Evolutionary conservation across 129 eudicot species (phyloP), one percentile per base, ranked within the genome.

Genomic region (Flaveria ramosissima): DNA sequence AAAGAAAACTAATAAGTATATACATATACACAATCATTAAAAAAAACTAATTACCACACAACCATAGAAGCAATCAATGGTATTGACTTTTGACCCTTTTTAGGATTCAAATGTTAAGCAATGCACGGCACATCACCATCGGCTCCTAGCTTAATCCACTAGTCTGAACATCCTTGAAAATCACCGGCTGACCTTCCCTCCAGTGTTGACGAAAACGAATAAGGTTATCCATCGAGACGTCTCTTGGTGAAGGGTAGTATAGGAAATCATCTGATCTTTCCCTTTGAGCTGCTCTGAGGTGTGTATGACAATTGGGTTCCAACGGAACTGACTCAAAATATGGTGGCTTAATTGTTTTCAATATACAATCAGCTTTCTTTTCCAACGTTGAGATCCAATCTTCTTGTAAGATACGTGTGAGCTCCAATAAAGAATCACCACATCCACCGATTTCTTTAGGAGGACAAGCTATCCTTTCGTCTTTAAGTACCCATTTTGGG

Each of bases 161-260:
- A 43, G 65, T 71, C 42, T 55, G 24, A 60, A 61, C 70, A 78
- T 78, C 47, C 70, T 63, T 26, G 30, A 78, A 60, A 59, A 78
- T 71, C 21, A 78, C 50, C 21, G 77, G 82, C n/a, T 78, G 27
- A 4, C 75, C 71, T 69, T 59, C 39, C 60, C 75, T 68, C 78
- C 72, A 62, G 63, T 82, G 85, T 64, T 71, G 70, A 62, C 51
- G 73, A 61, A 82, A 82, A 26, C 75, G 82, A 66, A 56, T 59
- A 24, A 82, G 76, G 52, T 70, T 68, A 68, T 78, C 72, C 43
- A 15, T 59, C 41, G 6, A 36, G 15, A 56, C 26, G 24, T 78
- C 77, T 70, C 68, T 71, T 19, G 77, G 56, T 68, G 63, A 61
- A 72, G 60, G 78, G 62, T 48, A 64, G 39, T 56, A 78, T 42